A percentile compares a stretch with the other conserved stretches of the same genome.
Evolutionary conservation across 352 stramenopile genomes (phyloP).

Genomic region (Sclerospora graminicola): DNA sequence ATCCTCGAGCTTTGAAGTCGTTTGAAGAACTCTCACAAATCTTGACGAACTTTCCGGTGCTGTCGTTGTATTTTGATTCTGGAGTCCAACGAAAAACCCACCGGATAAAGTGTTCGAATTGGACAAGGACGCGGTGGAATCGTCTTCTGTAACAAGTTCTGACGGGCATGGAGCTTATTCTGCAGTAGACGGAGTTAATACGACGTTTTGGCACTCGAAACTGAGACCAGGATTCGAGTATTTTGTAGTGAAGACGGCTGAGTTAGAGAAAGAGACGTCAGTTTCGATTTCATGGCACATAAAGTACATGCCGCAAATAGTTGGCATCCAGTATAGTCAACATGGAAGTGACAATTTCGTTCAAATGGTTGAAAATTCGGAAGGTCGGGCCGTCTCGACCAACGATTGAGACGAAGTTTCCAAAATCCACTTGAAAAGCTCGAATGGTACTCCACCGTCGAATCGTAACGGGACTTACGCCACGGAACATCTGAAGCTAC

Average conservation of each 20-base stretch:
- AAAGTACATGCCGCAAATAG: too few species aligned
- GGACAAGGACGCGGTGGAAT: conserved; percentile 32
- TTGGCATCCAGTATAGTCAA: too few species aligned
- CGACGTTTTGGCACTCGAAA: conserved; percentile 70
- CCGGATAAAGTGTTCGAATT: conserved; percentile 50
- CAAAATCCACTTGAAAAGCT: too few species aligned
- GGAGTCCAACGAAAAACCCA: conserved; percentile 58
- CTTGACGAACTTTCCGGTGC: conserved; percentile 53
- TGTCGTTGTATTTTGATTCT: conserved; percentile 81
- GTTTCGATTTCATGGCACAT: too few species aligned
- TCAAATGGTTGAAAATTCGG: too few species aligned
- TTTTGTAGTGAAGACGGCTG: conserved; percentile 30
- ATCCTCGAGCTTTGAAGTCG: too few species aligned
- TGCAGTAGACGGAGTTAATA: conserved; percentile 41
- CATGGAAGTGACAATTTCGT: too few species aligned
- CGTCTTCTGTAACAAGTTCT: conserved; percentile 39
- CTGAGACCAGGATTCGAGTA: conserved; percentile 34
- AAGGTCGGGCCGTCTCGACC: too few species aligned
- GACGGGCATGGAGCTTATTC: conserved; percentile 32
- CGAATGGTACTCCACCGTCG: too few species aligned
- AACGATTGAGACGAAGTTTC: too few species aligned
- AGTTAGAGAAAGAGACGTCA: conserved; percentile 40
- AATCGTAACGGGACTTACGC: too few species aligned
- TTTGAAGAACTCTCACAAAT: conserved; percentile 70
- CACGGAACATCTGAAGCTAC: too few species aligned